Evolutionary conservation across 176 grass and related monocot genomes (phyloP).

Genomic region (Triticum turgidum): DNA sequence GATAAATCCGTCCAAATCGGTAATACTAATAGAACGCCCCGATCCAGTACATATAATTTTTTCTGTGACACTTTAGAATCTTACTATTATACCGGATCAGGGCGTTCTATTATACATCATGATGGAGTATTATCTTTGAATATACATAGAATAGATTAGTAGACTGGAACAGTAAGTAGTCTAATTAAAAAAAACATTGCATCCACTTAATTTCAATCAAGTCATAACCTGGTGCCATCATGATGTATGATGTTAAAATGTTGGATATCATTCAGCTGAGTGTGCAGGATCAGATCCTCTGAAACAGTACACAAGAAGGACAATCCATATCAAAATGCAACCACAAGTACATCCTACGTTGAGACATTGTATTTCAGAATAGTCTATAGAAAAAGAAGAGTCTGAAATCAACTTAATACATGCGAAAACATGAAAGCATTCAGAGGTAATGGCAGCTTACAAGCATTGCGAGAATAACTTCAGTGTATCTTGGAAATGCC

Average conservation of each 20-base stretch:
- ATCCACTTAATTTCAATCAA: too few species aligned
- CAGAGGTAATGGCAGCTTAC: conserved; percentile 12
- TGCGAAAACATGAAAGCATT: not conserved
- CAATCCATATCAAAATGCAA: not conserved
- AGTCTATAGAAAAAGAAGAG: not conserved
- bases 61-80: too few species aligned
- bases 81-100: too few species aligned
- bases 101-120: too few species aligned
- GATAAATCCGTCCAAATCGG: not conserved
- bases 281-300: not conserved
- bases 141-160: too few species aligned
- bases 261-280: not conserved
- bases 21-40: too few species aligned
- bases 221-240: too few species aligned
- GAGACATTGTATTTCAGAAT: not conserved
- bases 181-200: too few species aligned
- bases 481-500: not conserved
- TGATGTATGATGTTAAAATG: not conserved
- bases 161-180: too few species aligned
- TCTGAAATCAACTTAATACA: not conserved
- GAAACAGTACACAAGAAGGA: not conserved
- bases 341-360: not conserved
- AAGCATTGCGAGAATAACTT: not conserved
- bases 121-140: too few species aligned
- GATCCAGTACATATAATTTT: too few species aligned